These are phyloP conservation scores for Trichophyton benhamiae DNA, from an alignment of 2,329 filamentous ascomycete genomes.

Conservation along the genomic window DNA sequence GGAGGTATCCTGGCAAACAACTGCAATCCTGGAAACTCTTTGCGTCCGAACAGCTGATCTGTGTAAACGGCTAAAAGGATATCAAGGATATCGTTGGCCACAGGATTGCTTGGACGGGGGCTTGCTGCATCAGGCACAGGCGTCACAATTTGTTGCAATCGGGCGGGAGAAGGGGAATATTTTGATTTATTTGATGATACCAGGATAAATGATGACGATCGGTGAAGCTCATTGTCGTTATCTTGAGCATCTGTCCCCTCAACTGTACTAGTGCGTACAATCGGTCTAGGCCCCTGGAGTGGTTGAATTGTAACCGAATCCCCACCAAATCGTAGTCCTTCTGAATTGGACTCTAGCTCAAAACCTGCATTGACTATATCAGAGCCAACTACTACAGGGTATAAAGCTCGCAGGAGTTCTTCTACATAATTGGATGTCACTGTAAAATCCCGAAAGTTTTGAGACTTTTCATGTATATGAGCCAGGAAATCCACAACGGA, in stretches of 20 bases:
- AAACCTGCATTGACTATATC: constrained; percentile 72
- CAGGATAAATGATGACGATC: constrained; percentile 84
- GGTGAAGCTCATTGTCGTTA: constrained; percentile 42
- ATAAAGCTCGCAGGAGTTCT: constrained; percentile 65
- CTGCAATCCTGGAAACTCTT: constrained; percentile 81
- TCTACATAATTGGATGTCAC: constrained; percentile 69
- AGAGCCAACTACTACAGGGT: constrained; percentile 75
- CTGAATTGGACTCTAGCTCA: constrained; percentile 74
- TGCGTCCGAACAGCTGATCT: constrained; percentile 72
- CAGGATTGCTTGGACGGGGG: constrained; percentile 47
- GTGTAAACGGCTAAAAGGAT: constrained; percentile 69
- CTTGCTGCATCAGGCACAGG: constrained; percentile 42
- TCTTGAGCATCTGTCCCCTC: constrained; percentile 35
- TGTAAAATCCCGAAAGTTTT: constrained; percentile 71
- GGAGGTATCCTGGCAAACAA: constrained; percentile 81
- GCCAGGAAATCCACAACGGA: constrained; percentile 67
- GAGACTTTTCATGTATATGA: constrained; percentile 64
- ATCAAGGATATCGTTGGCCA: constrained; percentile 65
- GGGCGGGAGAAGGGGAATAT: constrained; percentile 46
- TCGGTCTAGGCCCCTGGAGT: constrained; percentile 51
- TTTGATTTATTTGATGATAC: constrained; percentile 58
- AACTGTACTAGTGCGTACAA: constrained; percentile 60
- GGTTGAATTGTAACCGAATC: constrained; percentile 74
- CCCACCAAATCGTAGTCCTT: constrained; percentile 71
- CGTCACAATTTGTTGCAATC: constrained; percentile 51